These are phyloP conservation scores for Lachnellula willkommii DNA, from an alignment of 2,329 filamentous ascomycete genomes.

Conservation along the genomic window DNA sequence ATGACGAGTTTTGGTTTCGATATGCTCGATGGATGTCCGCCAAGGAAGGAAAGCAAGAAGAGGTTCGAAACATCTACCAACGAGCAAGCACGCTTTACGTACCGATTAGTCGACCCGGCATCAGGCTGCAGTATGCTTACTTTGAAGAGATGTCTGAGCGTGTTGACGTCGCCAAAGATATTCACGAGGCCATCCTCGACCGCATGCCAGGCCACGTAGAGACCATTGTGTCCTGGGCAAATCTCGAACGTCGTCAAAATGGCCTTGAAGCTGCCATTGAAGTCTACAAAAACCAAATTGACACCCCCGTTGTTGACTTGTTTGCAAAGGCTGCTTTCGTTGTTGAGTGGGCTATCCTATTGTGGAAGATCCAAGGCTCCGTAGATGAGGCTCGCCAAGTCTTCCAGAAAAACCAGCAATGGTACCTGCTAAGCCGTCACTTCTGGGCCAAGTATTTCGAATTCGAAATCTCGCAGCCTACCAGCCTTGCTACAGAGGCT, in stretches of 20 bases:
- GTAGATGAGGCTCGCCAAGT: slow-evolving; percentile 76
- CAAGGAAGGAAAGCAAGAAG: slow-evolving; percentile 76
- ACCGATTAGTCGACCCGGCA: slow-evolving; percentile 75
- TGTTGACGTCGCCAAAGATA: slow-evolving; percentile 72
- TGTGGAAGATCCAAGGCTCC: slow-evolving; percentile 84
- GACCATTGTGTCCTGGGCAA: slow-evolving; percentile 81
- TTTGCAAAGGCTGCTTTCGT: slow-evolving; percentile 83
- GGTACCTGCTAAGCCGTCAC: slow-evolving; percentile 75
- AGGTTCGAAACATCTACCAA: slow-evolving; percentile 87
- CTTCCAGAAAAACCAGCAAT: slow-evolving; percentile 75
- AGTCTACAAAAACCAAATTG: slow-evolving; percentile 75
- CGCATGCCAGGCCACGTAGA: slow-evolving; percentile 77
- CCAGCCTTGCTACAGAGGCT: slow-evolving; percentile 56
- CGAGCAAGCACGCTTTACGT: slow-evolving; percentile 81
- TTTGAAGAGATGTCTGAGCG: slow-evolving; percentile 85
- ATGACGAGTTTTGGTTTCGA: slow-evolving; percentile 98
- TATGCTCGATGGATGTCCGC: slow-evolving; percentile 91
- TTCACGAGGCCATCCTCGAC: slow-evolving; percentile 75
- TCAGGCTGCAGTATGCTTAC: slow-evolving; percentile 86
- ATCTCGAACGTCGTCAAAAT: slow-evolving; percentile 75
- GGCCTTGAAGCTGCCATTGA: slow-evolving; percentile 81
- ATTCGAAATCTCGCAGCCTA: slow-evolving; percentile 83
- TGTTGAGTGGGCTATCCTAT: slow-evolving; percentile 77
- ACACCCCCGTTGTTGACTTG: slow-evolving; percentile 63
- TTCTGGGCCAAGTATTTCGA: slow-evolving; percentile 89